Conservation (phyloP, 495 filamentous ascomycete species). For the Cladorrhinum samala region DNA sequence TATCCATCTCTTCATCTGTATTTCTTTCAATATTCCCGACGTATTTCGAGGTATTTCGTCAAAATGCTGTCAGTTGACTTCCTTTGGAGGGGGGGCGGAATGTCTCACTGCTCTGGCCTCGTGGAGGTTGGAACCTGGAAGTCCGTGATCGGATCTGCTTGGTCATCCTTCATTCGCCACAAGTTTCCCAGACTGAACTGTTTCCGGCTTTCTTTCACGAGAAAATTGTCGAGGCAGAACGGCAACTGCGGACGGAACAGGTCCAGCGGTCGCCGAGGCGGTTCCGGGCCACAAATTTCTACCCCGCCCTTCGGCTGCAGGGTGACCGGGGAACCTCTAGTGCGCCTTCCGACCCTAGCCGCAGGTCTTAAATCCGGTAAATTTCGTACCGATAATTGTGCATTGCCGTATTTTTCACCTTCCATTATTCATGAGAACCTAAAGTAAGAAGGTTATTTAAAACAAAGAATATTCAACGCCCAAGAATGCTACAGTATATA, state of each 20-base stretch:
- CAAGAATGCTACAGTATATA: too few relatives aligned
- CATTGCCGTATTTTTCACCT: too few relatives aligned
- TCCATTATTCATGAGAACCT: too few relatives aligned
- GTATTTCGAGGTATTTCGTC: not conserved
- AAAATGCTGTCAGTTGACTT: not conserved
- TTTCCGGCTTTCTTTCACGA: not conserved
- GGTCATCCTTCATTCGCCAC: not conserved
- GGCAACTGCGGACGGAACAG: not conserved
- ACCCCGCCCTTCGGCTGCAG: too few relatives aligned
- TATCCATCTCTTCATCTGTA: too few relatives aligned
- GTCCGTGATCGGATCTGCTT: slow-evolving; percentile 1
- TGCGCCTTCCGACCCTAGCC: slow-evolving; percentile 3
- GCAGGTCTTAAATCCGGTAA: too few relatives aligned
- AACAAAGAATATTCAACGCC: too few relatives aligned
- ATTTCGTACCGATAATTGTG: too few relatives aligned
- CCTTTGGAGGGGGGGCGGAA: not conserved
- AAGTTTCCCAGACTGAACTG: not conserved
- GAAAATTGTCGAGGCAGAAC: not conserved
- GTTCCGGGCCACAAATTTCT: too few relatives aligned
- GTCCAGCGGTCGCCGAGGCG: not conserved
- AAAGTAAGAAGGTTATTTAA: too few relatives aligned
- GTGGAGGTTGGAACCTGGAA: not conserved
- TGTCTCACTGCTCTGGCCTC: not conserved
- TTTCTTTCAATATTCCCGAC: too few relatives aligned
- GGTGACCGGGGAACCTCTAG: not conserved